Conservation (phyloP, 2,329 filamentous ascomycete genomes). For the Graphilbum sp. region DNA sequence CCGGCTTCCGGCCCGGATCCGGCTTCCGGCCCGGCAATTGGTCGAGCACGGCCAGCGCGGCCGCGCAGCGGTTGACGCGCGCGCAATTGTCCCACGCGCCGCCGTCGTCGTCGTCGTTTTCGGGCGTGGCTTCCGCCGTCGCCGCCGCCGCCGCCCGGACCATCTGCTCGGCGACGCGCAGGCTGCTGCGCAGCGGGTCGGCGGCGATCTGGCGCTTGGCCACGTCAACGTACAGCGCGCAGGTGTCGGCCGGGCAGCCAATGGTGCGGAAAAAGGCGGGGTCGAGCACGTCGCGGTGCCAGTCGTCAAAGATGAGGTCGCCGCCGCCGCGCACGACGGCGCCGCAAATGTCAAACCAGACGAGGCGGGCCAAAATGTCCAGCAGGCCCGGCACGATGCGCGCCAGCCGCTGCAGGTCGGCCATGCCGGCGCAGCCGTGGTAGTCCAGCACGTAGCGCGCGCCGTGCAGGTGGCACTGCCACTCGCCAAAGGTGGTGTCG, state of each 20-base stretch:
- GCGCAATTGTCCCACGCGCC: constrained; percentile 11
- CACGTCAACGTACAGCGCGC: constrained; percentile 18
- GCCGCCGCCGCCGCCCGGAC: constrained; percentile 6
- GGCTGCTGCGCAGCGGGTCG: constrained; percentile 8
- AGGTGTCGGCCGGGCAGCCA: constrained; percentile 21
- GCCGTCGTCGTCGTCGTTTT: no score
- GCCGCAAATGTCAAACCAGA: constrained; percentile 24
- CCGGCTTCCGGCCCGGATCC: no score
- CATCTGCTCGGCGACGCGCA: constrained; percentile 14
- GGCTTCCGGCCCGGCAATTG: neutral
- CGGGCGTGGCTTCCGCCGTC: neutral
- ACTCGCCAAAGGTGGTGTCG: constrained; percentile 21
- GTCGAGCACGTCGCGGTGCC: constrained; percentile 20
- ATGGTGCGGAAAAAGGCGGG: constrained; percentile 19
- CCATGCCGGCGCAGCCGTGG: constrained; percentile 17
- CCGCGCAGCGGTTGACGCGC: constrained; percentile 20
- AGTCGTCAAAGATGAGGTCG: constrained; percentile 21
- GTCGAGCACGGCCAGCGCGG: constrained; percentile 15
- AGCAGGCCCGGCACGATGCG: constrained; percentile 17
- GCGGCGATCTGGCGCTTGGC: constrained; percentile 13
- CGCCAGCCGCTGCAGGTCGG: constrained; percentile 18
- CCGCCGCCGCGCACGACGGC: constrained; percentile 9
- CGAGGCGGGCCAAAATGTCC: constrained; percentile 21
- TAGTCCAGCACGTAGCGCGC: constrained; percentile 23
- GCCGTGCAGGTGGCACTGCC: constrained; percentile 22